phyloP scores from a whole-genome alignment of 148 eudicot genomes.

The Oxyria digyna region DNA sequence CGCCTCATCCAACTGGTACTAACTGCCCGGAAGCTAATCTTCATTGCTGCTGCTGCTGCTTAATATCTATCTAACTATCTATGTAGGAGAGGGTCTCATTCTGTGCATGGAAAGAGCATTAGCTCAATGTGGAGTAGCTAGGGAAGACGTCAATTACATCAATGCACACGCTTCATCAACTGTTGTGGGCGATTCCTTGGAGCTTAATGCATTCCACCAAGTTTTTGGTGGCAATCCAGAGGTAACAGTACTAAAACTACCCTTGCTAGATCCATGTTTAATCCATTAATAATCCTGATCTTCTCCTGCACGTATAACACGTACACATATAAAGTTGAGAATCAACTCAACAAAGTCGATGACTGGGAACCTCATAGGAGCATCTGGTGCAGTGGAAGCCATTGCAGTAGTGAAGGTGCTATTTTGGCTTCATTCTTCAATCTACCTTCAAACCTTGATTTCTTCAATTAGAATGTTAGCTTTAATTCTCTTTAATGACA shows the following conservation, averaged over 20 bases:
- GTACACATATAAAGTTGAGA: too few relatives aligned
- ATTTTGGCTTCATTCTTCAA: neutral
- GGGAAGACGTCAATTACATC: neutral
- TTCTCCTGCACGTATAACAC: too few relatives aligned
- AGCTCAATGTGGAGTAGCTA: neutral
- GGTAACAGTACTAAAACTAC: too few relatives aligned
- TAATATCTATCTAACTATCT: too few relatives aligned
- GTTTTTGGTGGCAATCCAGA: neutral
- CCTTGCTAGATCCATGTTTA: too few relatives aligned
- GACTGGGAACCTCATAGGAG: constrained; percentile 5
- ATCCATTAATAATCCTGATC: too few relatives aligned
- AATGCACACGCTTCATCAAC: constrained; percentile 5
- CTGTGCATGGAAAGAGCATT: constrained; percentile 1
- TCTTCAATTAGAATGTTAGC: too few relatives aligned
- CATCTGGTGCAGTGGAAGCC: constrained; percentile 3
- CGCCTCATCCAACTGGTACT: constrained; percentile 25
- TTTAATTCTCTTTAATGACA: neutral
- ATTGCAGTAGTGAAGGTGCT: neutral
- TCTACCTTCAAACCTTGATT: too few relatives aligned
- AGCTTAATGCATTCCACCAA: constrained; percentile 2
- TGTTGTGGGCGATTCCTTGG: constrained; percentile 1
- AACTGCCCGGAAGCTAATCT: too few relatives aligned
- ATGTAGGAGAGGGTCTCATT: neutral
- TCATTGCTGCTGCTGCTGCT: too few relatives aligned
- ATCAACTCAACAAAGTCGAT: constrained; percentile 7